Base-by-base conservation (phyloP, 805 yeast species). In the Priceomyces haplophilus region DNA sequence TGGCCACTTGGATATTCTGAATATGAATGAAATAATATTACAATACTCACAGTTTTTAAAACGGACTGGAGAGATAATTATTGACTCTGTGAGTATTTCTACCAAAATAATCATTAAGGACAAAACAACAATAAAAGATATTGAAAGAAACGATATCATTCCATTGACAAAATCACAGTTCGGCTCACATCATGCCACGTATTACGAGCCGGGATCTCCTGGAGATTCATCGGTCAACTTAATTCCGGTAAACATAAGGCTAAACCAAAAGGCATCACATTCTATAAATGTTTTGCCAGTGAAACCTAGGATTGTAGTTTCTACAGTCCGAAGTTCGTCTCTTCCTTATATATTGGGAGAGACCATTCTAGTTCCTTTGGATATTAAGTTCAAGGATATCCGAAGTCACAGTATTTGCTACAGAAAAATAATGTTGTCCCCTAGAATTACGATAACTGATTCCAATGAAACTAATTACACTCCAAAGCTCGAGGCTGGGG, bases 271-370 rank as follows among this genome's bases (percentile, higher is more conserved):
- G 17, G 24, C 20, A 8, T 12, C 46, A 2, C 45, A 50, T 29
- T 30, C 46, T 1, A 42, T 61, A 2, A 45, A 39, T 18, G 47
- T 60, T 3, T 31, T 43, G 12, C 62, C 65, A 2, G 40, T 61
- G 4, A 56, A 51, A 27, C 74, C 74, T 10, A 47, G 54, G 4
- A 40, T 66, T 0, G 15, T 32, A 1, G 36, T 59, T 4, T 37
- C 48, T 0, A 12, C n/a, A 10, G 38, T 34, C 11, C 31, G 40
- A 2, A 41, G 52, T 1, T 41, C 40, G 11, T 23, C 49, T 2
- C 34, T 44, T 2, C 41, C 55, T 1, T 45, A 63, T 3, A 45
- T 62, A 3, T 39, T 67, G 1, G 71, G 72, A 2, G 74, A 67
- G 43, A 60, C 55, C 41, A 38, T 64, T 2, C 15, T 45, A 0